Conservation (phyloP, 208 protist genomes). For the Leishmania martiniquensis region DNA sequence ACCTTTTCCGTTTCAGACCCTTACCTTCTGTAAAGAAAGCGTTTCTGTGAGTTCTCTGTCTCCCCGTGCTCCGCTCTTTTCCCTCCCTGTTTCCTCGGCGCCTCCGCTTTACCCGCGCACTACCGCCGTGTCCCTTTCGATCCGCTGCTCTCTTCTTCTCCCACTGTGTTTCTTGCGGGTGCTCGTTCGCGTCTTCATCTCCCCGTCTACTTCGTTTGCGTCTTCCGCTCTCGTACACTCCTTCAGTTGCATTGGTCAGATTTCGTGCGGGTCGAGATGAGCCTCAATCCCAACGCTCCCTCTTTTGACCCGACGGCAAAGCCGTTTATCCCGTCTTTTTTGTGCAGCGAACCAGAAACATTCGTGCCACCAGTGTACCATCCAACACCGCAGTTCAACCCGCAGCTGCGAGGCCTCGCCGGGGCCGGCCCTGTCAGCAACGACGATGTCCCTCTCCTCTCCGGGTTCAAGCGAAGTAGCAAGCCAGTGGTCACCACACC, state of each 20-base stretch:
- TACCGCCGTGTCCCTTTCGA: not conserved
- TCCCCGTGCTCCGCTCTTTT: not conserved
- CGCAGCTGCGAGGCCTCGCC: slow-evolving; percentile 17
- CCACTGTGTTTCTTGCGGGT: not conserved
- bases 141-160: not conserved
- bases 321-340: slow-evolving; percentile 33
- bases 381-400: slow-evolving; percentile 25
- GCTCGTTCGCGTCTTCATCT: not conserved
- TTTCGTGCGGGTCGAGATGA: slow-evolving; percentile 15
- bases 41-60: not conserved
- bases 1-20: not conserved
- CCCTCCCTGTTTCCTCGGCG: not conserved
- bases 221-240: not conserved
- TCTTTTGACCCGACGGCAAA: slow-evolving; percentile 63
- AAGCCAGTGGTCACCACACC: not conserved
- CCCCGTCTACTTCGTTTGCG: not conserved
- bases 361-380: slow-evolving; percentile 26
- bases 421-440: slow-evolving; percentile 1
- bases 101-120: not conserved
- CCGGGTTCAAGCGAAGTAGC: slow-evolving; percentile 29
- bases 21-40: not conserved
- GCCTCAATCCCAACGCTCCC: slow-evolving; percentile 63
- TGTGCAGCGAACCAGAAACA: slow-evolving; percentile 19
- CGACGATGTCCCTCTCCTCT: slow-evolving; percentile 35
- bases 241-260: not conserved